Conservation (phyloP, 257 asterid species). For the Misopates orontium region DNA sequence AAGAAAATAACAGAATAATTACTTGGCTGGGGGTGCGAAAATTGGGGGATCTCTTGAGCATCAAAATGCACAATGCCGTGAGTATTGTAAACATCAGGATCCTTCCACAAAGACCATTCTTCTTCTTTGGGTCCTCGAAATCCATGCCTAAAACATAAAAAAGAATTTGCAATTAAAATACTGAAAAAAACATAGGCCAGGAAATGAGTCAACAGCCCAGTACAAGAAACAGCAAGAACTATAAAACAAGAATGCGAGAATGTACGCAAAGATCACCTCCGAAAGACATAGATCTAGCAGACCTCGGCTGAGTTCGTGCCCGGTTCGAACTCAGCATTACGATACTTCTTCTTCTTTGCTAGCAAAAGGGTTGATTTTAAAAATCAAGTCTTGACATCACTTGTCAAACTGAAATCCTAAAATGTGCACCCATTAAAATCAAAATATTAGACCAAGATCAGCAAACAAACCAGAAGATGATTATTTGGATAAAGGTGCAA, state of each 20-base stretch:
- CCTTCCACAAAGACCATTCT: slow-evolving; percentile 40
- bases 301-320: slow-evolving; percentile 63
- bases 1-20: slow-evolving; percentile 16
- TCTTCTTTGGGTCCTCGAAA: slow-evolving; percentile 78
- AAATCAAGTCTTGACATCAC: slow-evolving; percentile 34
- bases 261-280: slow-evolving; percentile 52
- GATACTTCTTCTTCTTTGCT: slow-evolving; percentile 22
- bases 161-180: slow-evolving; percentile 7
- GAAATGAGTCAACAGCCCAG: too few relatives aligned
- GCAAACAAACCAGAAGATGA: slow-evolving; percentile 7
- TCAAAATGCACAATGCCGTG: slow-evolving; percentile 57
- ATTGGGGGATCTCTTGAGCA: slow-evolving; percentile 54
- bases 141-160: slow-evolving; percentile 67
- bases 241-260: background rate
- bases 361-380: slow-evolving; percentile 6
- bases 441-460: slow-evolving; percentile 18
- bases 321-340: slow-evolving; percentile 59
- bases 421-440: slow-evolving; percentile 23
- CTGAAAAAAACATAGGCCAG: background rate
- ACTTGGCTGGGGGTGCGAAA: slow-evolving; percentile 55
- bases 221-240: background rate
- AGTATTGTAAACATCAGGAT: slow-evolving; percentile 49
- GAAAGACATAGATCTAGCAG: slow-evolving; percentile 56
- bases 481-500: slow-evolving; percentile 13
- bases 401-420: slow-evolving; percentile 19